Conservation (phyloP, 805 yeast genomes). For the Sugiyamaella chiloensis region DNA sequence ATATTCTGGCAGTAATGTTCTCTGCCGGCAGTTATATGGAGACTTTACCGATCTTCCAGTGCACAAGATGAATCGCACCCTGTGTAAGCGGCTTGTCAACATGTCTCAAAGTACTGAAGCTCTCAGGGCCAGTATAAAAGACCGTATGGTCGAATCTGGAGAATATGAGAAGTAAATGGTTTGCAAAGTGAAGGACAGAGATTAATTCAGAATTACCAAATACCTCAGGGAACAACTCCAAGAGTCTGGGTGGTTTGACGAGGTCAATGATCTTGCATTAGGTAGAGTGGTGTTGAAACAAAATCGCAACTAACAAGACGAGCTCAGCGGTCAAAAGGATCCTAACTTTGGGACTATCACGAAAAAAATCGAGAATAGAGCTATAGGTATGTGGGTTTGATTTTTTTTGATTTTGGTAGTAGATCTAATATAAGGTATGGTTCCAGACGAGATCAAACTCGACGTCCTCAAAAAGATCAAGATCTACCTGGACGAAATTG, state of each 20-base stretch:
- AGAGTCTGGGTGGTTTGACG: slow-evolving; percentile 84
- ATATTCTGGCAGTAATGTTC: no score
- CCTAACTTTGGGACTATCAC: slow-evolving; percentile 54
- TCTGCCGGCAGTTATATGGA: no score
- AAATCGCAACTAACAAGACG: slow-evolving; percentile 25
- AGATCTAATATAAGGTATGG: slow-evolving; percentile 42
- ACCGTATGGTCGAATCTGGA: slow-evolving; percentile 69
- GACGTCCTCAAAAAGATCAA: slow-evolving; percentile 55
- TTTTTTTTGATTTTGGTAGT: neutral
- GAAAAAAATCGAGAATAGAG: slow-evolving; percentile 57
- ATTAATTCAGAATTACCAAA: slow-evolving; percentile 19
- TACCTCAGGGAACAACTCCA: slow-evolving; percentile 56
- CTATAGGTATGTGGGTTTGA: slow-evolving; percentile 43
- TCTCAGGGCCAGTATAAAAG: slow-evolving; percentile 54
- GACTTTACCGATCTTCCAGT: no score
- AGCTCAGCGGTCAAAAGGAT: slow-evolving; percentile 40
- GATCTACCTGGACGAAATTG: slow-evolving; percentile 21
- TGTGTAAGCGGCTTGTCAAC: slow-evolving; percentile 8
- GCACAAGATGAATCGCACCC: no score
- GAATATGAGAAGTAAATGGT: slow-evolving; percentile 61
- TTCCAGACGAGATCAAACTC: slow-evolving; percentile 61
- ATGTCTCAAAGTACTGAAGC: slow-evolving; percentile 10
- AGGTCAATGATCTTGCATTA: slow-evolving; percentile 59
- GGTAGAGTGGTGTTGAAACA: slow-evolving; percentile 30
- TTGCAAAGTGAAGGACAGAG: neutral